Base-by-base conservation (phyloP, 1,284 basidiomycete species). In the Coniferiporia sulphurascens region DNA sequence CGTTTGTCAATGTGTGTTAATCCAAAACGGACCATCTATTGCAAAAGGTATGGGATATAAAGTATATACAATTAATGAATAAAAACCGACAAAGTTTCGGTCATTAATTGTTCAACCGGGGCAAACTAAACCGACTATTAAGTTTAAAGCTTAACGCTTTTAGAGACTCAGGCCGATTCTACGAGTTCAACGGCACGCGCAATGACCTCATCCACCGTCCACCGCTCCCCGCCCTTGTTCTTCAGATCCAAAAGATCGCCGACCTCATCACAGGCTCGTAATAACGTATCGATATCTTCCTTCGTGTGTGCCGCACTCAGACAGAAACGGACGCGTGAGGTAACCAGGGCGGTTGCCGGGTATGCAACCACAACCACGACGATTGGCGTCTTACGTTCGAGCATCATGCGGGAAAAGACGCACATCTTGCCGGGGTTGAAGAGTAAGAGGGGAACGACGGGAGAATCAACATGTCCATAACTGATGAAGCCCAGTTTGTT, bases 401-500 rank as follows among this genome's bases (percentile, higher is more conserved):
- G 82, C 93, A 97, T 96, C 83, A 96, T 83, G 17, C 89, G 82
- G 66, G 89, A 87, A 78, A 95, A 95, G 68, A 87, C 81, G 60
- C 82, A 82, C 91, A 96, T 93, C 77, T 96, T 96, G 56, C 91
- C 95, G 0, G 94, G 95, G 70, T 95, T 86, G 82, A 94, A 99
- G 44, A 99, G 79, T 60, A 99, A 79, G 48, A 98, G 78, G 0
- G 97, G 97, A 3, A 98, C 89, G 65, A 99, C 94, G 2, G 97
- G 95, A 22, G 91, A 94, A 68, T 95, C 89, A 55, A 87, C 84
- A 73, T 93, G 87, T 0, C 96, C 95, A 68, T 95, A 98, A 8
- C 93, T 91, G 77, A 99, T 97, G 79, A 99, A 99, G 0, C 96
- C 97, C 44, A 99, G 85, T 72, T 95, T 96, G 67, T 85, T 80